These are phyloP conservation scores for Saccharata proteae DNA, from an alignment of 2,329 filamentous ascomycete species.

Conservation along the genomic window DNA sequence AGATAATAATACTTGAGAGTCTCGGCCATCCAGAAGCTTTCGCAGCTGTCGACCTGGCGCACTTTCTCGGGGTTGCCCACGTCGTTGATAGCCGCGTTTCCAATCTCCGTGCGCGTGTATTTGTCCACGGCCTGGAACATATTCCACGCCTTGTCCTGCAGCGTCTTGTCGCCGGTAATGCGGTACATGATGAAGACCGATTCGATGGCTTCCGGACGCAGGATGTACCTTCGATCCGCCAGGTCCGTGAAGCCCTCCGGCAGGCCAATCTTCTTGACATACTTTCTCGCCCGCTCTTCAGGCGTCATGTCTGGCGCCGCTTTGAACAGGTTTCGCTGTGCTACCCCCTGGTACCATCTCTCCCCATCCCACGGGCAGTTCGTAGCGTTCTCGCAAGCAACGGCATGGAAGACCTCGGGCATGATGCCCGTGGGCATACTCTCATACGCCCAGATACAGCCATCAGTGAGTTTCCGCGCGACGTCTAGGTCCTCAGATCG, in stretches of 20 bases:
- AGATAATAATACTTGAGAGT: conserved; percentile 89
- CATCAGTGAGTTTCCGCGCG: conserved; percentile 39
- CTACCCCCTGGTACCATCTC: conserved; percentile 29
- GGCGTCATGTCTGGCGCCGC: conserved; percentile 10
- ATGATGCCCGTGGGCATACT: conserved; percentile 39
- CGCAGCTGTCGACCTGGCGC: conserved; percentile 17
- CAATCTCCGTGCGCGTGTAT: conserved; percentile 50
- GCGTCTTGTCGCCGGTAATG: conserved; percentile 60
- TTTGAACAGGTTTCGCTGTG: background rate
- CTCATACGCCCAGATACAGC: conserved; percentile 45
- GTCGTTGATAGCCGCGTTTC: conserved; percentile 52
- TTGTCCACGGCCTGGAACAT: conserved; percentile 66
- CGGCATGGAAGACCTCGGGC: conserved; percentile 36
- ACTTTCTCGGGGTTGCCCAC: conserved; percentile 31
- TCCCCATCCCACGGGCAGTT: conserved; percentile 33
- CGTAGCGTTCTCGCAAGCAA: conserved; percentile 29
- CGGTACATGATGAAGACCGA: conserved; percentile 80
- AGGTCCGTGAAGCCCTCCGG: conserved; percentile 21
- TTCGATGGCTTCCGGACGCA: conserved; percentile 46
- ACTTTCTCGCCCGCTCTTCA: conserved; percentile 18
- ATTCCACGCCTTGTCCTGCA: conserved; percentile 68
- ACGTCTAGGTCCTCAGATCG: conserved; percentile 36
- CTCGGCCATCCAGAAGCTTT: conserved; percentile 85
- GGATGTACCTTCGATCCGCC: conserved; percentile 20
- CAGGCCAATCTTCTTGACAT: conserved; percentile 21